Evolutionary conservation across 352 stramenopile genomes (phyloP), one percentile per base, ranked within the genome.

Genomic region (Phytophthora syringae): DNA sequence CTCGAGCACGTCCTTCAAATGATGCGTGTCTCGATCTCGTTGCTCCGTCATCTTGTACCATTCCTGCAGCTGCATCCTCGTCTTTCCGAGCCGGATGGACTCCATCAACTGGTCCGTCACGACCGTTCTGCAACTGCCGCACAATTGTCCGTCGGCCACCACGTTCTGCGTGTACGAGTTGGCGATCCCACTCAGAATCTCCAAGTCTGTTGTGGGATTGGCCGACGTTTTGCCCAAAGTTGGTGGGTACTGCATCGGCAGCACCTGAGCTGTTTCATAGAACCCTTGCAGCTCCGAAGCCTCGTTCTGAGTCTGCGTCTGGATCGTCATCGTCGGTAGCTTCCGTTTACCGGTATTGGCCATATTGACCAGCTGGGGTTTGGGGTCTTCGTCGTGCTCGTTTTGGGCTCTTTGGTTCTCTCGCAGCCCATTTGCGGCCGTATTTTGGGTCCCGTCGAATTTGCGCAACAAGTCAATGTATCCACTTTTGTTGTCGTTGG

Each of bases 401-500:
- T 64, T 61, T n/a, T 58, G 64, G 18, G 52, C 69, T 24, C 54
- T 28, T 54, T 62, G 61, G 28, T 57, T 44, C 2, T 75, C 64
- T 3, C 45, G 59, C 11, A 60, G 39, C 5, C 52, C 62, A 69
- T 40, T 73, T 43, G 22, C 55, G 51, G 40, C 39, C 50, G 43
- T 34, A 47, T 53, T 59, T 53, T 51, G 51, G 2, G 71, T 74
- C 32, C 74, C 74, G 64, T 92, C 82, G 51, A 78, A 77, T 73
- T 84, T 80, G 49, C 84, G 80, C 45, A 93, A 62, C 42, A 93
- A 63, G 21, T 85, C 28, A 48, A 93, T 86, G 69, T 93, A 93
- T 15, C 84, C 84, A 70, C 73, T 80, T 77, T 93, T 93, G 69
- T 93, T 93, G 77, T 93, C 84, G 64, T 93, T 93, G n/a, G 84